Base-by-base conservation (phyloP, 495 filamentous ascomycete genomes). In the Neurospora tetraspora region DNA sequence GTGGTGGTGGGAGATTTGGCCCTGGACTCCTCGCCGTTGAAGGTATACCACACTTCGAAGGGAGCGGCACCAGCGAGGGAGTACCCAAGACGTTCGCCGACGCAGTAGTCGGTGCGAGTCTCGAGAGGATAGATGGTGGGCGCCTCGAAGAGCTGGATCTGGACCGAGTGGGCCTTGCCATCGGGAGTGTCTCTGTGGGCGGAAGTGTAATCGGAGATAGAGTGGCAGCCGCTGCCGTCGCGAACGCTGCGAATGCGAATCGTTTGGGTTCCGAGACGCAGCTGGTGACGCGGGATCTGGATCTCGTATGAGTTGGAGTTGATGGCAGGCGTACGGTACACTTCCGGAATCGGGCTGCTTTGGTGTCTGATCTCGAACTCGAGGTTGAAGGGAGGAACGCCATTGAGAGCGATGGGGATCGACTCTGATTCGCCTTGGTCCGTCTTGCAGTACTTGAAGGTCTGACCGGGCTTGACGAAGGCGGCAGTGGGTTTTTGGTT, bases 331-430 rank as follows among this genome's bases (percentile, higher is more conserved):
- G 97, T 88, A 34, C 88, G 86, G 77, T 96, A 89, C 40, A 91
- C 87, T 74, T 98, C 94, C 5, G 93, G 91, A 73, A 91, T 89
- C 6, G 91, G 88, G 16, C 89, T 91, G 68, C 90, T 90, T 74
- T 95, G 91, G 77, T 97, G 96, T 82, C 93, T 97, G 81, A 99
- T 93, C 74, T 92, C 92, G 59, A 98, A 84, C 76, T 98, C 96
- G 12, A 98, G 82, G 45, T 89, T 90, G 82, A 99, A 99, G 0
- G 96, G 96, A 5, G 96, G 89, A n/a, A 88, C 82, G 36, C 96
- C 96, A 53, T 89, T 89, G 20, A 99, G 84, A 0, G 86, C 89
- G 59, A 99, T 89, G 0, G 96, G 94, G 71, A 99, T 94, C 11
- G 90, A 86, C 78, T 98, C 94, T 70, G 94, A 92, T 47, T 89